These are phyloP conservation scores for Lolium multiflorum DNA, from an alignment of 176 grass and related monocot species.

Conservation along the genomic window DNA sequence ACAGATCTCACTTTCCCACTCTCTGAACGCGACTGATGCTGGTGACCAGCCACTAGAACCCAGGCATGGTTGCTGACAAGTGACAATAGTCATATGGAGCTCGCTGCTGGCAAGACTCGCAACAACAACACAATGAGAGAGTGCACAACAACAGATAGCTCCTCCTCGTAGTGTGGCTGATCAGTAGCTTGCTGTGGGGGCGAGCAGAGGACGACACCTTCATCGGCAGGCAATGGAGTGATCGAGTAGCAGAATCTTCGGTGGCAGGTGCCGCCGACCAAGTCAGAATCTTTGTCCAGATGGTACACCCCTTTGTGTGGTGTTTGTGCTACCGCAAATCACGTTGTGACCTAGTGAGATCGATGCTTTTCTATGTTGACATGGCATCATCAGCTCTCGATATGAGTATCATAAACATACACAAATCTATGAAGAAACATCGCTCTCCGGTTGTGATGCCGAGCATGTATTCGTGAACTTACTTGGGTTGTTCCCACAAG, in stretches of 20 bases:
- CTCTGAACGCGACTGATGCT: not conserved
- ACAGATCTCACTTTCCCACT: constrained; percentile 1
- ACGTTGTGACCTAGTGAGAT: too few relatives aligned
- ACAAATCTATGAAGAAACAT: too few relatives aligned
- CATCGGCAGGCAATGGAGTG: not conserved
- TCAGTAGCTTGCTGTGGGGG: not conserved
- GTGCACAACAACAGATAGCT: not conserved
- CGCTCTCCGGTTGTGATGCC: too few relatives aligned
- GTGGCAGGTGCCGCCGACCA: too few relatives aligned
- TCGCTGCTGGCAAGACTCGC: not conserved
- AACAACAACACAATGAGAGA: not conserved
- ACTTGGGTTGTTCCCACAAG: too few relatives aligned
- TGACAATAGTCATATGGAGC: not conserved
- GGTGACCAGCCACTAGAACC: not conserved
- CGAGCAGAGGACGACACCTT: not conserved
- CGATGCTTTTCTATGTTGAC: too few relatives aligned
- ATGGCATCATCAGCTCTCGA: too few relatives aligned
- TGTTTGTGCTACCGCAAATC: too few relatives aligned
- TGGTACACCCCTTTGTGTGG: too few relatives aligned
- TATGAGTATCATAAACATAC: too few relatives aligned
- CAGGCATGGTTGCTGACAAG: not conserved
- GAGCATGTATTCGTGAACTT: too few relatives aligned
- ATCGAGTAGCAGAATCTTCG: not conserved
- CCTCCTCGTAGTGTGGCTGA: not conserved
- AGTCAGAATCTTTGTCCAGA: too few relatives aligned